These are phyloP conservation scores for Dryadomyces quercus-mongolicae DNA, from an alignment of 2,329 filamentous ascomycete species.

Conservation along the genomic window DNA sequence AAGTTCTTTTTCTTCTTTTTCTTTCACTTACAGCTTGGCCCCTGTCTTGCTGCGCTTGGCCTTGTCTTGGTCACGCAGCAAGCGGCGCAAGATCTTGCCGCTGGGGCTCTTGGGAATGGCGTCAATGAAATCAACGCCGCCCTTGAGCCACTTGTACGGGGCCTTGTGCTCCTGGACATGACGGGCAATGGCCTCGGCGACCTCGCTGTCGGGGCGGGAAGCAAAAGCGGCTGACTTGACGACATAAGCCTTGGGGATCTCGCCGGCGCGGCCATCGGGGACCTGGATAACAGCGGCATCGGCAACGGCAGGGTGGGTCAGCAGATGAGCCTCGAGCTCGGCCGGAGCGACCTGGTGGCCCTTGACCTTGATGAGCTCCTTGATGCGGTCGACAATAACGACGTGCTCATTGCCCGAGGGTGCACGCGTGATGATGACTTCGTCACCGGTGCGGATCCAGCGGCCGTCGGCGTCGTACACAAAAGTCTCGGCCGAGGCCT, in stretches of 20 bases:
- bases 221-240: constrained; percentile 34
- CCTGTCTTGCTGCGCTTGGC: constrained; percentile 6
- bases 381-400: constrained; percentile 66
- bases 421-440: constrained; percentile 56
- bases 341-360: constrained; percentile 75
- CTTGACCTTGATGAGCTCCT: constrained; percentile 41
- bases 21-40: constrained; percentile 3
- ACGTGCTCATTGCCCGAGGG: constrained; percentile 67
- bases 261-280: constrained; percentile 47
- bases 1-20: too few relatives aligned
- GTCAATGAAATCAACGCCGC: constrained; percentile 50
- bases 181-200: constrained; percentile 37
- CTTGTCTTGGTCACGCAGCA: constrained; percentile 58
- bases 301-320: constrained; percentile 61
- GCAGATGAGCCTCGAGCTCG: constrained; percentile 68
- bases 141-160: constrained; percentile 55
- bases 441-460: constrained; percentile 79
- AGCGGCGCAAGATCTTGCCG: constrained; percentile 59
- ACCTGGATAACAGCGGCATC: constrained; percentile 71
- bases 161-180: constrained; percentile 57
- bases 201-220: constrained; percentile 38
- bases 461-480: constrained; percentile 50
- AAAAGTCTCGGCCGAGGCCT: constrained; percentile 73
- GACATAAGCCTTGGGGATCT: constrained; percentile 57
- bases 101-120: constrained; percentile 61